Percentiles rank a stretch among this genome's conserved stretches.
Evolutionary conservation across 176 grass and related monocot species (phyloP).

Genomic region (Ampelocalamus luodianensis): DNA sequence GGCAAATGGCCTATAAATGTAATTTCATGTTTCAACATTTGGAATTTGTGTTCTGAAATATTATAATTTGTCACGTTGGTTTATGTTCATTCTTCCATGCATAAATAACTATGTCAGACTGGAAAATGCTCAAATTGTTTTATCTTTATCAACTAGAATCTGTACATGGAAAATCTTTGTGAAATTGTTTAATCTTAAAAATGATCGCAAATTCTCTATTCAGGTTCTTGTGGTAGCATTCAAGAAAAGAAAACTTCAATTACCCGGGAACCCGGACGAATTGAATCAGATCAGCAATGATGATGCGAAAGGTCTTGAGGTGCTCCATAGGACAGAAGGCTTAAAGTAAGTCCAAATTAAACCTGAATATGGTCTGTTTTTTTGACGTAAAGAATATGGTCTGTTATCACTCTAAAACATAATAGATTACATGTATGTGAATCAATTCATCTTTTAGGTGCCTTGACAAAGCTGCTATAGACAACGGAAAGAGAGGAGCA

Average conservation of each 20-base stretch:
- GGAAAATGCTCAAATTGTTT: neutral
- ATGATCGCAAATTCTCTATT: neutral
- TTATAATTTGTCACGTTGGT: neutral
- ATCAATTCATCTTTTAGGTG: constrained; percentile 43
- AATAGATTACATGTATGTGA: neutral
- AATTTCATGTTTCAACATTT: neutral
- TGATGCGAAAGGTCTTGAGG: constrained; percentile 26
- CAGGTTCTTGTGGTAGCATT: constrained; percentile 72
- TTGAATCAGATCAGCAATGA: constrained; percentile 28
- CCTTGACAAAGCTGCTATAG: constrained; percentile 72
- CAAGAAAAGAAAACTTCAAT: constrained; percentile 58
- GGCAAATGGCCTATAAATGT: neutral
- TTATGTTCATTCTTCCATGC: neutral
- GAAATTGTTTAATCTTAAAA: neutral
- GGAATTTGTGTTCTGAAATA: neutral
- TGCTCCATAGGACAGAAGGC: constrained; percentile 48
- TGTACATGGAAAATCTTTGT: neutral
- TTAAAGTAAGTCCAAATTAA: constrained; percentile 46
- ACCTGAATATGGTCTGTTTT: neutral
- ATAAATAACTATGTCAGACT: neutral
- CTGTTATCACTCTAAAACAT: neutral
- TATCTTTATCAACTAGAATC: no score
- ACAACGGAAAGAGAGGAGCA: constrained; percentile 32
- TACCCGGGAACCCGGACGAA: constrained; percentile 46
- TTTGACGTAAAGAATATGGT: no score